Conservation (phyloP, 495 filamentous ascomycete genomes). For the Xylaria sp. region DNA sequence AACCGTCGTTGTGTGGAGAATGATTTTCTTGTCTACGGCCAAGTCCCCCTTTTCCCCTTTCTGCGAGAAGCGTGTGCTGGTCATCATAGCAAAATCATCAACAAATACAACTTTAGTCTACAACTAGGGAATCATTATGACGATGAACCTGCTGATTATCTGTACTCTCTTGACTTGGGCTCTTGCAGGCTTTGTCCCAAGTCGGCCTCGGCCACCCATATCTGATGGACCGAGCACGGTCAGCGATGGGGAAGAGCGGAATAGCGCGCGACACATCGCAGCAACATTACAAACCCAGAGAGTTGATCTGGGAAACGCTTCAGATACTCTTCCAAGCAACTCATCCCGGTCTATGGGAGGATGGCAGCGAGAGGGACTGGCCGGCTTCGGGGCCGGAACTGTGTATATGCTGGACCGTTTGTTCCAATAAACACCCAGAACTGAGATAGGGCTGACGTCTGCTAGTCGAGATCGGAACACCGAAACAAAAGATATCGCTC, state of each 20-base stretch:
- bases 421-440: not conserved
- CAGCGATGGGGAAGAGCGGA: not conserved
- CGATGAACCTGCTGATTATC: not conserved
- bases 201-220: not conserved
- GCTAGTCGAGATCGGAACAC: slow-evolving; percentile 52
- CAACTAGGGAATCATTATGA: not conserved
- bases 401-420: slow-evolving; percentile 50
- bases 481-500: slow-evolving; percentile 49
- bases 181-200: slow-evolving; percentile 5
- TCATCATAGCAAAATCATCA: not conserved
- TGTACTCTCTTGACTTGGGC: not conserved
- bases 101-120: not conserved
- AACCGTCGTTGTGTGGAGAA: not conserved
- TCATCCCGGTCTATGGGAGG: slow-evolving; percentile 8
- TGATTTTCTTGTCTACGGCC: not conserved
- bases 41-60: not conserved
- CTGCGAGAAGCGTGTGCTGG: not conserved
- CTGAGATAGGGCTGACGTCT: slow-evolving; percentile 17
- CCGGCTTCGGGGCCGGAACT: slow-evolving; percentile 41
- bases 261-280: slow-evolving; percentile 32
- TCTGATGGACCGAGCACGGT: not conserved
- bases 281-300: slow-evolving; percentile 35
- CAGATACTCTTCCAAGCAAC: slow-evolving; percentile 9
- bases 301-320: slow-evolving; percentile 30
- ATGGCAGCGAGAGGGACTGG: slow-evolving; percentile 34